Evolutionary conservation across 805 yeast genomes (phyloP).

Genomic region (Pichia ethanolica): DNA sequence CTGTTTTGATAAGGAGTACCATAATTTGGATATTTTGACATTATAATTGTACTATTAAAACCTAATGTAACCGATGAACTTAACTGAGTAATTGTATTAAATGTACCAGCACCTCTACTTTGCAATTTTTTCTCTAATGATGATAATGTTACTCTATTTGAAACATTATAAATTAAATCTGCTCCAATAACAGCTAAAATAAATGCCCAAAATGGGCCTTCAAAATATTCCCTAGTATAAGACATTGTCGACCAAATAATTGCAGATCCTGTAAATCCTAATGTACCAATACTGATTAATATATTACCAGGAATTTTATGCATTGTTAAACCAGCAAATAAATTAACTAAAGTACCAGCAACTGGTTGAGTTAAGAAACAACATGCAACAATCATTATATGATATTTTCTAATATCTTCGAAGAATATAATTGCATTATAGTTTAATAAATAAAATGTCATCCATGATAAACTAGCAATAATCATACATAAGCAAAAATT

Average conservation of each 20-base stretch:
- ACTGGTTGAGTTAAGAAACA: slow-evolving; percentile 38
- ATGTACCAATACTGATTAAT: slow-evolving; percentile 29
- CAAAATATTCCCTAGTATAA: slow-evolving; percentile 32
- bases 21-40: slow-evolving; percentile 26
- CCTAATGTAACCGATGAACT: slow-evolving; percentile 37
- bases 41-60: slow-evolving; percentile 32
- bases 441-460: slow-evolving; percentile 30
- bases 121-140: slow-evolving; percentile 34
- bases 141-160: slow-evolving; percentile 35
- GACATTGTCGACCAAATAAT: slow-evolving; percentile 37
- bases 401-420: slow-evolving; percentile 31
- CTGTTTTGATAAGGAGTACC: slow-evolving; percentile 23
- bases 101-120: slow-evolving; percentile 42
- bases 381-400: slow-evolving; percentile 37
- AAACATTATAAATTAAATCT: slow-evolving; percentile 39
- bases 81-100: slow-evolving; percentile 37
- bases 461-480: slow-evolving; percentile 33
- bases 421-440: slow-evolving; percentile 38
- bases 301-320: slow-evolving; percentile 37
- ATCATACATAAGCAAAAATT: slow-evolving; percentile 35
- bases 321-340: slow-evolving; percentile 39
- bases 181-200: slow-evolving; percentile 38
- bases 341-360: slow-evolving; percentile 34
- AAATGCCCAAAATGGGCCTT: slow-evolving; percentile 40
- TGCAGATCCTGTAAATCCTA: slow-evolving; percentile 30